A percentile compares a stretch with the other conserved stretches of the same genome.
These are phyloP conservation scores for Neonectria coccinea DNA, from an alignment of 2,329 filamentous ascomycete genomes.

Conservation along the genomic window DNA sequence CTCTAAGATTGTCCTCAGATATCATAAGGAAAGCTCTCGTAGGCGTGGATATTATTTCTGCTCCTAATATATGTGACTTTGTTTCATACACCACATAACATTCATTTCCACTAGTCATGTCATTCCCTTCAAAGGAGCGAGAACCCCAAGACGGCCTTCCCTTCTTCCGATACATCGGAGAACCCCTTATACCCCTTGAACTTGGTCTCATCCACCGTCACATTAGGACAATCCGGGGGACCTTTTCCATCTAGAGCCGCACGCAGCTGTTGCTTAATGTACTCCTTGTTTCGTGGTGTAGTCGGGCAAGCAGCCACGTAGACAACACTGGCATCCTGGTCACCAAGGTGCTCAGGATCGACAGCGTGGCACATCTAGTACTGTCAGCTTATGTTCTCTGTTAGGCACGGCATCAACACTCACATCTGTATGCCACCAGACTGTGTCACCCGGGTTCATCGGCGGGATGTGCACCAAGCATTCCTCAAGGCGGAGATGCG, in stretches of 20 bases:
- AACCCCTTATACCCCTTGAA: constrained; percentile 24
- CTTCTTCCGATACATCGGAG: constrained; percentile 13
- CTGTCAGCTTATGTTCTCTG: background rate
- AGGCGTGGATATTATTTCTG: background rate
- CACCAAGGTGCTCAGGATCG: constrained; percentile 51
- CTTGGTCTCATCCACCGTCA: constrained; percentile 16
- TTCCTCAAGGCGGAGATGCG: constrained; percentile 21
- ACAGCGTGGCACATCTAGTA: constrained; percentile 53
- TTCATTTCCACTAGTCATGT: no score
- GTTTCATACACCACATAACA: background rate
- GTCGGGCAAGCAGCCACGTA: constrained; percentile 53
- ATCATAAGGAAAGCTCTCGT: background rate
- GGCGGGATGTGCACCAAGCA: constrained; percentile 23
- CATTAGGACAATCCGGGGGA: constrained; percentile 22
- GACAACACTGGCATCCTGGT: constrained; percentile 49
- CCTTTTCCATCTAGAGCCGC: constrained; percentile 20
- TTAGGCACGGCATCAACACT: background rate
- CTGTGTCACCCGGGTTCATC: constrained; percentile 25
- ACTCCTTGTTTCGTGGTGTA: constrained; percentile 42
- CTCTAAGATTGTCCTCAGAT: no score
- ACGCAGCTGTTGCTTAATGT: constrained; percentile 37
- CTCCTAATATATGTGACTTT: background rate
- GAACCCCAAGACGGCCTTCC: constrained; percentile 19
- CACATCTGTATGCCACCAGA: constrained; percentile 34
- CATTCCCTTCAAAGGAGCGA: background rate